phyloP scores from a whole-genome alignment of 1,284 basidiomycete species.

The Phellopilus nigrolimitatus region DNA sequence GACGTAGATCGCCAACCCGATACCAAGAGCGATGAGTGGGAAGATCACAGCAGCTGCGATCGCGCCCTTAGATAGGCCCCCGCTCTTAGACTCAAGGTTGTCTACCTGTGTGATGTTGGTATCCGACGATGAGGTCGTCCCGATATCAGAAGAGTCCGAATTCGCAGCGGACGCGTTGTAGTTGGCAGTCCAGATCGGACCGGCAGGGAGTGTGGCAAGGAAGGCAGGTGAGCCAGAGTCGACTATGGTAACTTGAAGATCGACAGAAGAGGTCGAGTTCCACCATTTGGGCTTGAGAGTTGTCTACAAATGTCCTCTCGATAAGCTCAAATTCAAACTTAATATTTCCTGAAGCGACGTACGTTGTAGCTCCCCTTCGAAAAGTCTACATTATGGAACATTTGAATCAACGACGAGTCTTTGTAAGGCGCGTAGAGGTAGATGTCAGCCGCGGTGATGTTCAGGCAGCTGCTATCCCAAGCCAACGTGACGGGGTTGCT shows the following conservation, averaged over 20 bases:
- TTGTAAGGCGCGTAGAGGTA: slow-evolving; percentile 62
- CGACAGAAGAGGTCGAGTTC: slow-evolving; percentile 55
- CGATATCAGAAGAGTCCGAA: slow-evolving; percentile 34
- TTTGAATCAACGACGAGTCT: slow-evolving; percentile 48
- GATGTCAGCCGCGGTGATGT: slow-evolving; percentile 56
- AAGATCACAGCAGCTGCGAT: slow-evolving; percentile 76
- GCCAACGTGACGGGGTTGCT: slow-evolving; percentile 55
- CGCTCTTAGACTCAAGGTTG: slow-evolving; percentile 29
- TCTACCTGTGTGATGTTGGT: slow-evolving; percentile 33
- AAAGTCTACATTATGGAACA: slow-evolving; percentile 58
- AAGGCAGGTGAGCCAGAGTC: slow-evolving; percentile 49
- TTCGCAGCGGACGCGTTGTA: slow-evolving; percentile 46
- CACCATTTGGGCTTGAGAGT: slow-evolving; percentile 72
- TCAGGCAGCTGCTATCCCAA: slow-evolving; percentile 67
- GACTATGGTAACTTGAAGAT: slow-evolving; percentile 67
- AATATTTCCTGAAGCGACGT: slow-evolving; percentile 12
- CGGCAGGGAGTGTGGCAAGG: slow-evolving; percentile 54
- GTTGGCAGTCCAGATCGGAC: slow-evolving; percentile 70
- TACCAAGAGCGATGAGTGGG: slow-evolving; percentile 52
- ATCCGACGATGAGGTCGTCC: slow-evolving; percentile 35
- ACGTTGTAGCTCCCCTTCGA: slow-evolving; percentile 48
- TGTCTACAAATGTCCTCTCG: slow-evolving; percentile 27
- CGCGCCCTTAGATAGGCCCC: slow-evolving; percentile 53
- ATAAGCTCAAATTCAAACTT: neutral
- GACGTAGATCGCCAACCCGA: slow-evolving; percentile 50